A percentile compares a stretch with the other conserved stretches of the same genome.
These are phyloP conservation scores for Eutypa lata DNA, from an alignment of 2,329 filamentous ascomycete species.

Conservation along the genomic window DNA sequence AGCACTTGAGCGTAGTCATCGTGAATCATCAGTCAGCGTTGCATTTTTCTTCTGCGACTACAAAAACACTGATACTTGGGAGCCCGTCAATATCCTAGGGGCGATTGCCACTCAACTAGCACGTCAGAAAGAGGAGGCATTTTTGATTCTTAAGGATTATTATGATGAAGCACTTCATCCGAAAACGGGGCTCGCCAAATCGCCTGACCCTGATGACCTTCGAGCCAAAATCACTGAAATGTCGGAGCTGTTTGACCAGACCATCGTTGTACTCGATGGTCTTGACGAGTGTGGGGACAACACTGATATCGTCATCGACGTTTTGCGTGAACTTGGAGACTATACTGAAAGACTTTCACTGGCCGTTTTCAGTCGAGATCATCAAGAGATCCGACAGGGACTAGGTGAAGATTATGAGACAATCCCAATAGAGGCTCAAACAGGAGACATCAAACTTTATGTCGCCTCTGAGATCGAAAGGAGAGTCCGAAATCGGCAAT, in stretches of 20 bases:
- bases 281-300: slow-evolving; percentile 17
- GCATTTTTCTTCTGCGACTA: slow-evolving; percentile 32
- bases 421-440: slow-evolving; percentile 12
- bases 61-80: slow-evolving; percentile 15
- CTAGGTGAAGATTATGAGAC: slow-evolving; percentile 10
- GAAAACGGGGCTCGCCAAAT: background rate
- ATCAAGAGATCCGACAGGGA: slow-evolving; percentile 6
- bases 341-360: slow-evolving; percentile 11
- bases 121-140: slow-evolving; percentile 22
- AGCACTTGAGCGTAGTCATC: slow-evolving; percentile 7
- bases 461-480: slow-evolving; percentile 15
- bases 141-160: slow-evolving; percentile 12
- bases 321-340: slow-evolving; percentile 3
- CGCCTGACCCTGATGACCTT: slow-evolving; percentile 2
- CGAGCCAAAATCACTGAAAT: slow-evolving; percentile 3
- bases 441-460: slow-evolving; percentile 18
- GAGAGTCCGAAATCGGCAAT: slow-evolving; percentile 4
- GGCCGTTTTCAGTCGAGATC: slow-evolving; percentile 14
- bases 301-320: slow-evolving; percentile 6
- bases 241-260: slow-evolving; percentile 5
- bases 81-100: slow-evolving; percentile 20
- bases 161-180: slow-evolving; percentile 14
- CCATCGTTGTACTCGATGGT: slow-evolving; percentile 14
- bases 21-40: slow-evolving; percentile 3
- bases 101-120: slow-evolving; percentile 27